Evolutionary conservation across 2,329 filamentous ascomycete species (phyloP), one percentile per base, ranked within the genome.

Genomic region (Talaromyces sp.): DNA sequence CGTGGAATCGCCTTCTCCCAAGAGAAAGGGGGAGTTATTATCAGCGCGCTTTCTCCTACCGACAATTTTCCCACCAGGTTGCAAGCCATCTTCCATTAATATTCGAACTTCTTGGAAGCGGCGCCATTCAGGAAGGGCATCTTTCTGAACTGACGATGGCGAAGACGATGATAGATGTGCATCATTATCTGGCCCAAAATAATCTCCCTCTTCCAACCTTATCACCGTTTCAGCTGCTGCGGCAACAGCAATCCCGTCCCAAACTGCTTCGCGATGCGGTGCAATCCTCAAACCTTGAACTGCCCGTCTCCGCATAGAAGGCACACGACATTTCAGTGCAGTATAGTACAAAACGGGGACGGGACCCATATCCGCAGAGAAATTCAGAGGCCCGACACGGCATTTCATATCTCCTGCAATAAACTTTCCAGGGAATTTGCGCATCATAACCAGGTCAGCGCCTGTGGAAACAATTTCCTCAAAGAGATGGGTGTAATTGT

Each of bases 251-350:
- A 45, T 35, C 2, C 57, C 57, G 50, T 58, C 57, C 57, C 57
- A 58, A 25, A 58, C 50, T 21, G 37, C 57, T 36, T 58, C 57
- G 3, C 57, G 57, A n/a, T 58, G 57, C 15, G 57, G 57, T 13
- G 57, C 57, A 35, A 51, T 21, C 15, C 15, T 41, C 40, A 58
- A 43, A 9, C 22, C 7, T 17, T 36, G 33, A 48, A 58, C 19
- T 1, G 57, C 57, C 11, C 36, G 35, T 25, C 57, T 41, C 7
- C 51, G 43, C 11, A 50, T 36, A n/a, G 41, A 51, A 2, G 51
- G 57, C 3, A 41, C 36, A 25, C 57, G 57, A 8, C 57, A 58
- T 55, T 58, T 58, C 8, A 58, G 41, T 8, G 57, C 57, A 8
- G 36, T 55, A 48, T 58, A 58, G 28, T 58, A 58, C 41, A 58